A percentile compares a stretch with the other conserved stretches of the same genome.
Evolutionary conservation across 208 protist genomes (phyloP).

Genomic region (Acanthamoeba royreba): DNA sequence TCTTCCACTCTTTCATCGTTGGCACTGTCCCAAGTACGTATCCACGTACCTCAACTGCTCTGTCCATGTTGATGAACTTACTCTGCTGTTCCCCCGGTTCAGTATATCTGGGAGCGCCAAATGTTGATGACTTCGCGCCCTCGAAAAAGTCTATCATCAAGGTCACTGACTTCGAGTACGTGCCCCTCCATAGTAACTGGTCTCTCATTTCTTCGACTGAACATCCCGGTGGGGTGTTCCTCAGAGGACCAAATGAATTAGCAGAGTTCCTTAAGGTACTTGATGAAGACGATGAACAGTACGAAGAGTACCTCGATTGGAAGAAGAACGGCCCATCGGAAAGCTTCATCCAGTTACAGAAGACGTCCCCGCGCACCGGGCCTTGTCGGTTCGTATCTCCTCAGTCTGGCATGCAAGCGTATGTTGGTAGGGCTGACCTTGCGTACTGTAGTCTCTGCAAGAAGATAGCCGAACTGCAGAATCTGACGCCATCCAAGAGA

Average conservation of each 20-base stretch:
- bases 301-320: slow-evolving; percentile 59
- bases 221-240: too few relatives aligned
- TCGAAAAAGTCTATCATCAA: slow-evolving; percentile 62
- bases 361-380: slow-evolving; percentile 8
- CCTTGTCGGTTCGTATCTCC: background rate
- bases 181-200: background rate
- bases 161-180: slow-evolving; percentile 64
- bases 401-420: too few relatives aligned
- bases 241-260: background rate
- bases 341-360: slow-evolving; percentile 30
- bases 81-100: background rate
- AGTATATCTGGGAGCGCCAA: slow-evolving; percentile 71
- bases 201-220: too few relatives aligned
- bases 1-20: slow-evolving; percentile 48
- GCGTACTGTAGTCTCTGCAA: slow-evolving; percentile 12
- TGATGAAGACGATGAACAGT: slow-evolving; percentile 56
- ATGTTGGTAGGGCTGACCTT: too few relatives aligned
- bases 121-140: slow-evolving; percentile 65
- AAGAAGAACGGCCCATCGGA: slow-evolving; percentile 30
- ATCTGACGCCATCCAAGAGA: background rate
- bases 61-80: background rate
- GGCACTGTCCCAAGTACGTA: slow-evolving; percentile 41
- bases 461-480: background rate
- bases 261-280: slow-evolving; percentile 64
- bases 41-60: background rate